Percentiles rank a stretch among this genome's conserved stretches.
Evolutionary conservation across 2,329 filamentous ascomycete genomes (phyloP).

Genomic region (Thielaviopsis euricoi): DNA sequence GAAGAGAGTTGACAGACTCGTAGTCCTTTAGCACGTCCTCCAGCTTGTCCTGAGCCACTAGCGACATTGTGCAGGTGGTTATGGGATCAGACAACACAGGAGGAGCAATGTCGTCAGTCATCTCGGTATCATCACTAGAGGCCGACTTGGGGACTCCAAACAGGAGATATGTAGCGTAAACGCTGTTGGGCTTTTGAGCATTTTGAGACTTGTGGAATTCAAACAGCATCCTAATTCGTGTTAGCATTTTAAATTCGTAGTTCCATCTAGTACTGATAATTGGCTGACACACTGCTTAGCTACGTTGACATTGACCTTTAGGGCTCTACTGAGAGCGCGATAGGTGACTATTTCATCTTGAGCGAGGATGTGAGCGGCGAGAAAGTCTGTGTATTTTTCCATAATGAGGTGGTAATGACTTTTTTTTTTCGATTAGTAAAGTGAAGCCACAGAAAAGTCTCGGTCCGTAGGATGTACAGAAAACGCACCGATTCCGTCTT

Average conservation of each 20-base stretch:
- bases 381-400: slow-evolving; percentile 52
- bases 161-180: slow-evolving; percentile 89
- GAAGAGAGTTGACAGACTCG: slow-evolving; percentile 58
- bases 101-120: slow-evolving; percentile 31
- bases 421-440: neutral
- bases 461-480: no score
- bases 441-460: neutral
- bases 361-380: slow-evolving; percentile 60
- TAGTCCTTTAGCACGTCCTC: slow-evolving; percentile 52
- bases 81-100: slow-evolving; percentile 29
- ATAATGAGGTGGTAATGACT: slow-evolving; percentile 23
- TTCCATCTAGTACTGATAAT: neutral
- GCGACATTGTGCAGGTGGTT: slow-evolving; percentile 40
- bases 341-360: slow-evolving; percentile 73
- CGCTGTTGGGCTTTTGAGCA: slow-evolving; percentile 49
- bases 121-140: slow-evolving; percentile 40
- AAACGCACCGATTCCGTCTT: neutral
- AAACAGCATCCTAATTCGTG: slow-evolving; percentile 57
- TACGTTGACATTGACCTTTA: slow-evolving; percentile 69
- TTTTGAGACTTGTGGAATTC: slow-evolving; percentile 74
- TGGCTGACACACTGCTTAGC: slow-evolving; percentile 60
- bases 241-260: neutral
- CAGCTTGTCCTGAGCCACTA: slow-evolving; percentile 59
- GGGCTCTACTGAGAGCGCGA: slow-evolving; percentile 61
- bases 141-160: slow-evolving; percentile 45